Conservation (phyloP, 345 rosid species). For the Eucalyptus cloeziana region DNA sequence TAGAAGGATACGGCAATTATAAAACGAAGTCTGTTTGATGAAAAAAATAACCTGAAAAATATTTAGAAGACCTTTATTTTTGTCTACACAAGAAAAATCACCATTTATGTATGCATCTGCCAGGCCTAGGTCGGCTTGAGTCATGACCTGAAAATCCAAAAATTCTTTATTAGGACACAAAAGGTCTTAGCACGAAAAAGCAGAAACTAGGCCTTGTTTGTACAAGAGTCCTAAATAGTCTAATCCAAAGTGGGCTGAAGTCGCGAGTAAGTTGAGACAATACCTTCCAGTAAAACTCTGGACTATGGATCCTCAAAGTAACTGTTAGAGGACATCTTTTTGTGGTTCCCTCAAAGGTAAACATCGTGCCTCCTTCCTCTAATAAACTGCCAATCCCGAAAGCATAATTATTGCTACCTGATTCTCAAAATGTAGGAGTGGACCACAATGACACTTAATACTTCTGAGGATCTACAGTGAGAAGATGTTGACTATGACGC, state of each 20-base stretch:
- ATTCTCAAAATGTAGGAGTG: neutral
- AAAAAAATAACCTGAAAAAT: constrained; percentile 43
- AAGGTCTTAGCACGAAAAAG: neutral
- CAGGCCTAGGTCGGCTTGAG: constrained; percentile 87
- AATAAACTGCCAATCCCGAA: constrained; percentile 19
- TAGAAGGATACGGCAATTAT: neutral
- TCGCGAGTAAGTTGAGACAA: neutral
- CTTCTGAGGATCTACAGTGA: neutral
- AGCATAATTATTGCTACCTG: neutral
- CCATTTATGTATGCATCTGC: constrained; percentile 83
- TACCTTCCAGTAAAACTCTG: constrained; percentile 93
- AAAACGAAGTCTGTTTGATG: neutral
- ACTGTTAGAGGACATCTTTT: constrained; percentile 31
- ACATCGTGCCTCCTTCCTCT: constrained; percentile 74
- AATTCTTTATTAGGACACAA: neutral
- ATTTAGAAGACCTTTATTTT: constrained; percentile 63
- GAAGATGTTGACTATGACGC: neutral
- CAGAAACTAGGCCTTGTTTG: neutral
- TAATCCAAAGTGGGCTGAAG: neutral
- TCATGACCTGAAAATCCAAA: constrained; percentile 42
- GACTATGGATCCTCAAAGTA: constrained; percentile 56
- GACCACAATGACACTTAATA: neutral
- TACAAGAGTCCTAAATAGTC: neutral
- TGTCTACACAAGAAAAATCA: constrained; percentile 66
- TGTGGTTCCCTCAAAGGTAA: constrained; percentile 23